Evolutionary conservation across 129 eudicot genomes (phyloP).

Genomic region (Rutidosis leptorrhynchoides): DNA sequence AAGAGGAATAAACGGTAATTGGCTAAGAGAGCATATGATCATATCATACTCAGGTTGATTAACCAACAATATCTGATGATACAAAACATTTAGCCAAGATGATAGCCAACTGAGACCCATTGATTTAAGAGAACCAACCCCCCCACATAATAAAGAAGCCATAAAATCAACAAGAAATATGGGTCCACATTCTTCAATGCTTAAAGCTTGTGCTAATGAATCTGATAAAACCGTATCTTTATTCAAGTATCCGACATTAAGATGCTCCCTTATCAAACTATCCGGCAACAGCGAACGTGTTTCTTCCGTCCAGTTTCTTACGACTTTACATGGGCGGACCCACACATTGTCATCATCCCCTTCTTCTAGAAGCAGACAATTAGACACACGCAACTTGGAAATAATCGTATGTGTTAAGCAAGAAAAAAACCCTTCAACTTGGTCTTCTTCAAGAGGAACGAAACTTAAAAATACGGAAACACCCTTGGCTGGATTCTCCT

Average conservation of each 20-base stretch:
- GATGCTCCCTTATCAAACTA: constrained; percentile 51
- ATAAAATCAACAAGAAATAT: constrained; percentile 43
- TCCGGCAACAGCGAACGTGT: constrained; percentile 56
- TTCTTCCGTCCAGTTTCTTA: constrained; percentile 60
- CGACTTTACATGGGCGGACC: constrained; percentile 70
- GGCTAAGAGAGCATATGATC: constrained; percentile 32
- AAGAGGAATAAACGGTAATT: constrained; percentile 63
- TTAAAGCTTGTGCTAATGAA: constrained; percentile 56
- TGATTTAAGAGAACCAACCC: constrained; percentile 39
- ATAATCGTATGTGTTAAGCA: constrained; percentile 67
- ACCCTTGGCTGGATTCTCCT: constrained; percentile 53
- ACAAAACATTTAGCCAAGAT: constrained; percentile 55
- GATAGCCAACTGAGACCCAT: constrained; percentile 65
- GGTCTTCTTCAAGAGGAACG: constrained; percentile 73
- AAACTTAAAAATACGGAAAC: constrained; percentile 67
- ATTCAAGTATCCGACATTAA: constrained; percentile 70
- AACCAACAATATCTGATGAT: constrained; percentile 34
- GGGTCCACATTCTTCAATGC: constrained; percentile 72
- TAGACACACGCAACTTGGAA: constrained; percentile 49
- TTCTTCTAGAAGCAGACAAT: constrained; percentile 66
- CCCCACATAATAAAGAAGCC: constrained; percentile 49
- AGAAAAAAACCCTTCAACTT: constrained; percentile 74
- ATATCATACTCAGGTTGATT: constrained; percentile 33
- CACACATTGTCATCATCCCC: constrained; percentile 47
- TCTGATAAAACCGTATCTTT: constrained; percentile 57